Conservation (phyloP, 192 early-diverging fungal species). For the Funneliformis geosporum region DNA sequence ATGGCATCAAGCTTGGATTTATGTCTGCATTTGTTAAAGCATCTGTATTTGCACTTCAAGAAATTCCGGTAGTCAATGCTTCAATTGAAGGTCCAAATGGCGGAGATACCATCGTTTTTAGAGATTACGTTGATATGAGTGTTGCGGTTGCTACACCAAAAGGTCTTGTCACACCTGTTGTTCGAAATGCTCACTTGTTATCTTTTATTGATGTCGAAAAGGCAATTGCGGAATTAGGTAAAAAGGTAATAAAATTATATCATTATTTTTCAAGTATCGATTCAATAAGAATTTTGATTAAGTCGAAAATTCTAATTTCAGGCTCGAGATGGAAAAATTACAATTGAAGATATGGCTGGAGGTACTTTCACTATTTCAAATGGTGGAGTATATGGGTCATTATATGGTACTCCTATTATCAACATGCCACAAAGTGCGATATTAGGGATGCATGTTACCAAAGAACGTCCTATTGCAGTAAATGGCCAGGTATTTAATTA, state of each 20-base stretch:
- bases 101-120: constrained; percentile 87
- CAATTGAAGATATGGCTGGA: constrained; percentile 96
- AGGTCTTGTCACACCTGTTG: constrained; percentile 95
- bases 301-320: constrained; percentile 35
- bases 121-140: constrained; percentile 92
- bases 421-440: constrained; percentile 97
- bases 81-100: constrained; percentile 66
- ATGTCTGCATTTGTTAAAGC: constrained; percentile 99
- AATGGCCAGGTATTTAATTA: constrained; percentile 74
- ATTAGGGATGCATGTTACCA: constrained; percentile 98
- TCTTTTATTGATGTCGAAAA: constrained; percentile 90
- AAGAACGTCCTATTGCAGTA: constrained; percentile 93
- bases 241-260: constrained; percentile 56
- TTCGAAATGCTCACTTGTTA: constrained; percentile 87
- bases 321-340: constrained; percentile 94
- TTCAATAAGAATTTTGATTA: not conserved
- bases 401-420: constrained; percentile 98
- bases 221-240: constrained; percentile 83
- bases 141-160: constrained; percentile 99
- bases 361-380: constrained; percentile 99
- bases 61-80: constrained; percentile 93
- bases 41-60: constrained; percentile 77
- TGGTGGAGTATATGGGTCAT: constrained; percentile 97
- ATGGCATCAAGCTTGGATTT: constrained; percentile 96
- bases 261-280: not conserved